phyloP scores from a whole-genome alignment of 2,329 filamentous ascomycete genomes.

The Myriangium duriaei region DNA sequence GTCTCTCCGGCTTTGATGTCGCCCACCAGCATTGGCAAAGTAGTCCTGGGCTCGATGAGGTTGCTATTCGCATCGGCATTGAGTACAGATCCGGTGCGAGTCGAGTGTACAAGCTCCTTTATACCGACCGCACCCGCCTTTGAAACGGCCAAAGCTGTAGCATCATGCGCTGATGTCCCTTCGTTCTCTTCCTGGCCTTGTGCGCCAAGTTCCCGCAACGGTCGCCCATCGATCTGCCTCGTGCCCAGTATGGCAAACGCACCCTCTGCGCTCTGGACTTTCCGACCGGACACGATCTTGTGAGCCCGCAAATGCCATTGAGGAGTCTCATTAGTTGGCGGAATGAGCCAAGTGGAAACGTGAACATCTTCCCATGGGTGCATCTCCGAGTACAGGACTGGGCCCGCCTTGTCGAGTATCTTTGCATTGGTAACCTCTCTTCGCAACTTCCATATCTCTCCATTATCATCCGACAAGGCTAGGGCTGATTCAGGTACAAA shows the following conservation, averaged over 20 bases:
- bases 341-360: slow-evolving; percentile 52
- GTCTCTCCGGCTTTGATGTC: slow-evolving; percentile 46
- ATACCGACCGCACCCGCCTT: slow-evolving; percentile 40
- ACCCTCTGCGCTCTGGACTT: slow-evolving; percentile 60
- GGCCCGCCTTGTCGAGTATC: slow-evolving; percentile 44
- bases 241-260: slow-evolving; percentile 57
- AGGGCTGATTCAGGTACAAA: slow-evolving; percentile 65
- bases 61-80: slow-evolving; percentile 72
- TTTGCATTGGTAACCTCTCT: slow-evolving; percentile 51
- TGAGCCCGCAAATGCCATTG: slow-evolving; percentile 62
- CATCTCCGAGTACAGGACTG: slow-evolving; percentile 58
- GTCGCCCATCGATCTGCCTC: slow-evolving; percentile 45
- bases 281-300: slow-evolving; percentile 44
- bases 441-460: slow-evolving; percentile 69
- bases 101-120: slow-evolving; percentile 28
- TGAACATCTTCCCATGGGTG: slow-evolving; percentile 57
- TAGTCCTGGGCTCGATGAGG: slow-evolving; percentile 57
- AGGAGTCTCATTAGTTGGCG: slow-evolving; percentile 43
- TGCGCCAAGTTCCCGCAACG: slow-evolving; percentile 32
- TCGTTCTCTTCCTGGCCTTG: slow-evolving; percentile 25
- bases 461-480: slow-evolving; percentile 63
- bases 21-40: slow-evolving; percentile 56
- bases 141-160: slow-evolving; percentile 32
- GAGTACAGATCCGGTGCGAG: slow-evolving; percentile 50
- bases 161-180: slow-evolving; percentile 26